phyloP scores from a whole-genome alignment of 805 yeast genomes.

The Danielia reshetovae region DNA sequence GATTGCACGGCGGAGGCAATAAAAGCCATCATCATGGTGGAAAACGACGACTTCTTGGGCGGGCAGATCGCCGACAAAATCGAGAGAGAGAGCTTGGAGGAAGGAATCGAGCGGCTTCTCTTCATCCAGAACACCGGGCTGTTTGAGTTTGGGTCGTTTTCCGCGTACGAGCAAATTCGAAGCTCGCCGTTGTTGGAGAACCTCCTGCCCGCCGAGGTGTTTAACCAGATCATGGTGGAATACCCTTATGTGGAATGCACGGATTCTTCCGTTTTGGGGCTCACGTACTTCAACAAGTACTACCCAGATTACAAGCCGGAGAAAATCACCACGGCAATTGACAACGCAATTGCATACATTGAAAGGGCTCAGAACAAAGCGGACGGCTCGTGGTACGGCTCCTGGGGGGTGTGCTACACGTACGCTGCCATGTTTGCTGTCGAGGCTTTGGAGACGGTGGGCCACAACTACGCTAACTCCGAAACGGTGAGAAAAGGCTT shows the following conservation, averaged over 20 bases:
- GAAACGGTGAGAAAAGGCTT: constrained; percentile 70
- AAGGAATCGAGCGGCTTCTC: constrained; percentile 74
- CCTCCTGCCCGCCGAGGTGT: constrained; percentile 95
- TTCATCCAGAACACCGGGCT: constrained; percentile 72
- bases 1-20: constrained; percentile 97
- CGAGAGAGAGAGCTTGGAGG: constrained; percentile 48
- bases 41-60: constrained; percentile 51
- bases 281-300: constrained; percentile 68
- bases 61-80: constrained; percentile 40
- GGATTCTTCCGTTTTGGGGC: constrained; percentile 88
- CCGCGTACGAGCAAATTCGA: constrained; percentile 84
- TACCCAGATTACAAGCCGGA: constrained; percentile 59
- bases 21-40: constrained; percentile 91
- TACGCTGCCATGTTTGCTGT: constrained; percentile 98
- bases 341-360: constrained; percentile 71
- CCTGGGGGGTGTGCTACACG: constrained; percentile 96
- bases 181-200: constrained; percentile 73
- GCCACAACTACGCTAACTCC: constrained; percentile 57
- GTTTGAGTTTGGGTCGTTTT: constrained; percentile 86
- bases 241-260: constrained; percentile 98
- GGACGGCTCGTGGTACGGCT: constrained; percentile 98
- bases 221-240: constrained; percentile 97
- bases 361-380: constrained; percentile 52
- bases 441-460: constrained; percentile 79
- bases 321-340: constrained; percentile 67